These are phyloP conservation scores for Leccinum variicolor DNA, from an alignment of 768 basidiomycete species.

Conservation along the genomic window DNA sequence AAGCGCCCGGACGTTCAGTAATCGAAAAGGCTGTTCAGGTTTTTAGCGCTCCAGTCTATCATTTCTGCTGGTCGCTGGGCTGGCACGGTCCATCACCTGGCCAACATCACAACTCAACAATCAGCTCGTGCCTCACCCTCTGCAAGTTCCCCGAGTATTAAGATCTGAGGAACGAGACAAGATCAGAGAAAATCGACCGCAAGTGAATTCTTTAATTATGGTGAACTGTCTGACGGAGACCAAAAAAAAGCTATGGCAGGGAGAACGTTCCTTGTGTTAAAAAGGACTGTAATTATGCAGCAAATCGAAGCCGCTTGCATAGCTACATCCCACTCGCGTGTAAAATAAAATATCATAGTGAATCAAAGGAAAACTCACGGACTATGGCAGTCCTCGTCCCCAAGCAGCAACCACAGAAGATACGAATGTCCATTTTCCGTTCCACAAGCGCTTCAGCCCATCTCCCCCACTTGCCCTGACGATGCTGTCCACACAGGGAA, in stretches of 20 bases:
- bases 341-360: neutral
- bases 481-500: slow-evolving; percentile 14
- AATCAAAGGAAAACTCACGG: neutral
- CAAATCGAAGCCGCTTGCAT: neutral
- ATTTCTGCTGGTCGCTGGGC: neutral
- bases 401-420: slow-evolving; percentile 25
- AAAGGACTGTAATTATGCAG: neutral
- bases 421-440: slow-evolving; percentile 18
- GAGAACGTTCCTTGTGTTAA: too few relatives aligned
- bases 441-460: slow-evolving; percentile 24
- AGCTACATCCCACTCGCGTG: neutral
- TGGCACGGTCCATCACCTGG: neutral
- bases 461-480: slow-evolving; percentile 13
- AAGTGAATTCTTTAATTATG: neutral
- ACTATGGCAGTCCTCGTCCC: slow-evolving; percentile 26
- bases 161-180: neutral
- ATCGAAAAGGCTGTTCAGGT: neutral
- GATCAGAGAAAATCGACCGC: neutral
- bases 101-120: neutral
- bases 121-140: neutral
- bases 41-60: neutral
- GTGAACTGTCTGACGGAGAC: too few relatives aligned
- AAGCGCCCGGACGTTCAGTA: neutral
- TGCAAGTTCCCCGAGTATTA: neutral
- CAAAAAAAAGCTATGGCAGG: too few relatives aligned